Evolutionary conservation across 768 basidiomycete genomes (phyloP).

Genomic region (Botryobasidium botryosum): DNA sequence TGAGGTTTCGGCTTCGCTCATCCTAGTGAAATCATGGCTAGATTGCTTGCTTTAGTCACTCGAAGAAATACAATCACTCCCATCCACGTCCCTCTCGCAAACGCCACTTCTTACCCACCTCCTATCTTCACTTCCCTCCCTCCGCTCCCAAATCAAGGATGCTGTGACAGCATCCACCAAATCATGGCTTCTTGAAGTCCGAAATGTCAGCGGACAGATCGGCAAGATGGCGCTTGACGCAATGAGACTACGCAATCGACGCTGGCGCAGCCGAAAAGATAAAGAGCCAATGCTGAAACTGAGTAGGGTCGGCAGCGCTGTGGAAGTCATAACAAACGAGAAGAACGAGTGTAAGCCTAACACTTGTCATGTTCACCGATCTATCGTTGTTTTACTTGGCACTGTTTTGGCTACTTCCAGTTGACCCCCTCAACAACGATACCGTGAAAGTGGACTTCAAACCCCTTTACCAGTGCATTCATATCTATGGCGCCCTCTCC

Average conservation of each 20-base stretch:
- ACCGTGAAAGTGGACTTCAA: slow-evolving; percentile 81
- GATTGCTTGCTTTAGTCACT: slow-evolving; percentile 54
- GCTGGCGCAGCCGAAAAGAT: slow-evolving; percentile 73
- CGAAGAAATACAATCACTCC: slow-evolving; percentile 87
- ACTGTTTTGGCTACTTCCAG: slow-evolving; percentile 25
- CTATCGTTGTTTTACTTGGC: neutral
- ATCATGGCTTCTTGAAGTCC: slow-evolving; percentile 89
- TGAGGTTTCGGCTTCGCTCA: slow-evolving; percentile 25
- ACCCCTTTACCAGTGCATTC: slow-evolving; percentile 90
- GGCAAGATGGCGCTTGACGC: slow-evolving; percentile 76
- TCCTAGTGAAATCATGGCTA: slow-evolving; percentile 16
- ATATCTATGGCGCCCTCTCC: slow-evolving; percentile 85
- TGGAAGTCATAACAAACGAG: slow-evolving; percentile 84
- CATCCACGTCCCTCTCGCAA: slow-evolving; percentile 73
- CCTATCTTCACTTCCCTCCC: slow-evolving; percentile 77
- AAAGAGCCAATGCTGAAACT: slow-evolving; percentile 62
- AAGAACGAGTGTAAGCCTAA: slow-evolving; percentile 75
- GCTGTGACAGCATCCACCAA: slow-evolving; percentile 91
- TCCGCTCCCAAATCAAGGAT: slow-evolving; percentile 77
- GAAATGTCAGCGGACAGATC: slow-evolving; percentile 73
- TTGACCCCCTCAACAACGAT: slow-evolving; percentile 84
- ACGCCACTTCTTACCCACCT: slow-evolving; percentile 89
- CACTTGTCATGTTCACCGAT: neutral
- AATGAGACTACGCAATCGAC: slow-evolving; percentile 67
- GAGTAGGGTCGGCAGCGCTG: slow-evolving; percentile 75